phyloP scores from a whole-genome alignment of 768 basidiomycete genomes.

The Mycena olivaceomarginata region DNA sequence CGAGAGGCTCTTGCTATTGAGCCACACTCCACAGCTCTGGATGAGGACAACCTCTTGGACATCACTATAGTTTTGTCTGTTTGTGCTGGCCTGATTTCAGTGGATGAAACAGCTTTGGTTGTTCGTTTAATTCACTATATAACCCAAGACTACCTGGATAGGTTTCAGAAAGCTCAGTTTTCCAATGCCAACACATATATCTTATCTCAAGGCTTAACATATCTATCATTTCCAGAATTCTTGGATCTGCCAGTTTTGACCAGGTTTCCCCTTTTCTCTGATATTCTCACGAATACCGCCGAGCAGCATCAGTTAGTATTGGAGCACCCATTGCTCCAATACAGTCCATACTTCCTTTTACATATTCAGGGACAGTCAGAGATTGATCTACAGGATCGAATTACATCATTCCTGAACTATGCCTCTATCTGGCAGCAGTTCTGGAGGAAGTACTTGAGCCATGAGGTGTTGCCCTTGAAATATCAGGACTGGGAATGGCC shows the following conservation, averaged over 20 bases:
- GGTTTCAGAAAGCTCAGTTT: not conserved
- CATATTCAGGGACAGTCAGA: not conserved
- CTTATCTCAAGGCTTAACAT: not conserved
- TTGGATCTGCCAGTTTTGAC: too few relatives aligned
- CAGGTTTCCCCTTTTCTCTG: too few relatives aligned
- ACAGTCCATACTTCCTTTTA: not conserved
- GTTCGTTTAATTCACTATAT: constrained; percentile 25
- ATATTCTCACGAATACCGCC: not conserved
- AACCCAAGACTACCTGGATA: constrained; percentile 17
- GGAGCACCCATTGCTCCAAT: not conserved
- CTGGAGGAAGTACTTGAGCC: not conserved
- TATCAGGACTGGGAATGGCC: too few relatives aligned
- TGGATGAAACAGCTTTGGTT: not conserved
- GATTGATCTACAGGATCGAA: not conserved
- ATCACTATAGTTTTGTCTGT: not conserved
- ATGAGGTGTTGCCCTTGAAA: not conserved
- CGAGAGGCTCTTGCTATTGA: constrained; percentile 17
- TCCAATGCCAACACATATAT: not conserved
- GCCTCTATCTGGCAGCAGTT: not conserved
- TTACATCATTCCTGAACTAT: not conserved
- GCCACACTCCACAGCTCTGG: not conserved
- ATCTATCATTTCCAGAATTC: not conserved
- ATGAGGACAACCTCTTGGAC: constrained; percentile 3
- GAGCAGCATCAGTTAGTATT: not conserved
- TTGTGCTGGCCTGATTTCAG: constrained; percentile 17